phyloP scores from a whole-genome alignment of 176 grass and related monocot genomes.

The Guadua angustifolia region DNA sequence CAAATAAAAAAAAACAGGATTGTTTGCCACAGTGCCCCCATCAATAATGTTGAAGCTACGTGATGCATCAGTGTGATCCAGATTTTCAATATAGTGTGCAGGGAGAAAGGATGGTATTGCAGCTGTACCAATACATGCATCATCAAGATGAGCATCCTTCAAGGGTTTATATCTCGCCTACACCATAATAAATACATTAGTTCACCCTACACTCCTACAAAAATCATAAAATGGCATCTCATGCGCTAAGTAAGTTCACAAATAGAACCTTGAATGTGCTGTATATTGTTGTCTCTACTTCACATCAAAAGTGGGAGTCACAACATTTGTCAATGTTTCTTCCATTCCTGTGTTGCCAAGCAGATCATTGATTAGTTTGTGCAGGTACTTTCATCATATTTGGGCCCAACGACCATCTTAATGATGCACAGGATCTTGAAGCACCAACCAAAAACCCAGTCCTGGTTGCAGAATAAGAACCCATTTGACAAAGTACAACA shows the following conservation, averaged over 20 bases:
- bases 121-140: conserved; percentile 59
- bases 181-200: not conserved
- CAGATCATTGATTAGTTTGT: conserved; percentile 35
- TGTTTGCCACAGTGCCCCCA: conserved; percentile 61
- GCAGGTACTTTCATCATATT: conserved; percentile 60
- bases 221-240: not conserved
- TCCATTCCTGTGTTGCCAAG: conserved; percentile 35
- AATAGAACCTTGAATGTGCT: conserved; percentile 48
- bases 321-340: conserved; percentile 55
- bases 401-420: conserved; percentile 38
- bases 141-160: conserved; percentile 53
- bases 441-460: conserved; percentile 40
- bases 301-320: conserved; percentile 64
- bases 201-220: not conserved
- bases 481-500: not conserved
- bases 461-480: conserved; percentile 31
- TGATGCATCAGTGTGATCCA: conserved; percentile 38
- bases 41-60: conserved; percentile 53
- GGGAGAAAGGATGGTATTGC: conserved; percentile 57
- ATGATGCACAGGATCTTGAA: conserved; percentile 25
- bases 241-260: not conserved
- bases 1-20: conserved; percentile 46
- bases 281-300: conserved; percentile 59
- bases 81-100: conserved; percentile 52
- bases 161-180: conserved; percentile 42